These are phyloP conservation scores for Rosa multiflora DNA, from an alignment of 306 rosid genomes.

Conservation along the genomic window DNA sequence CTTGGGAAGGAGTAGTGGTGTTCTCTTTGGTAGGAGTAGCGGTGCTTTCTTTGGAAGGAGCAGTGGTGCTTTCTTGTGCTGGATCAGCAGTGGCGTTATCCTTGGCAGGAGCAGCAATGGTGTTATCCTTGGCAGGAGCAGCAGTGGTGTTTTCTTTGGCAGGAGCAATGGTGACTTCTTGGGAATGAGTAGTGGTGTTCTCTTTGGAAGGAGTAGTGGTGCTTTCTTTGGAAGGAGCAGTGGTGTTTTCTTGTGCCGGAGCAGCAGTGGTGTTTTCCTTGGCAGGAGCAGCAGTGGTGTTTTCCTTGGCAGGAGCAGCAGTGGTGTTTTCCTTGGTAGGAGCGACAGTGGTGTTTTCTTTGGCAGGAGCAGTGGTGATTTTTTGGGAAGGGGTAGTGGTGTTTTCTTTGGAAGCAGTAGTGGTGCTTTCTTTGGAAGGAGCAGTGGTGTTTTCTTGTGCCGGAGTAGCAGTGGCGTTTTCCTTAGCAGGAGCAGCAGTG, in stretches of 20 bases:
- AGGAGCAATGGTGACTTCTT: not conserved
- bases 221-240: no score
- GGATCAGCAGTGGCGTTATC: no score
- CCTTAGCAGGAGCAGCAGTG: no score
- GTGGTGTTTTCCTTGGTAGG: not conserved
- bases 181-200: not conserved
- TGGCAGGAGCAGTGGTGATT: not conserved
- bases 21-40: not conserved
- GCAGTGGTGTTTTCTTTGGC: not conserved
- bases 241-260: no score
- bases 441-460: not conserved
- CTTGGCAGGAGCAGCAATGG: no score
- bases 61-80: not conserved
- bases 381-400: not conserved
- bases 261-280: not conserved
- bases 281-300: not conserved
- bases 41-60: not conserved
- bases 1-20: not conserved
- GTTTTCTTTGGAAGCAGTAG: not conserved
- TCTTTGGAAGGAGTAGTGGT: not conserved
- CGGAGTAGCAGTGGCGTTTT: no score
- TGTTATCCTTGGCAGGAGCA: not conserved
- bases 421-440: not conserved
- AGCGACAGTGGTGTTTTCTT: not conserved
- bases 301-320: not conserved